phyloP scores from a whole-genome alignment of 73 alveolate genomes.

The Tetrahymena thermophila region DNA sequence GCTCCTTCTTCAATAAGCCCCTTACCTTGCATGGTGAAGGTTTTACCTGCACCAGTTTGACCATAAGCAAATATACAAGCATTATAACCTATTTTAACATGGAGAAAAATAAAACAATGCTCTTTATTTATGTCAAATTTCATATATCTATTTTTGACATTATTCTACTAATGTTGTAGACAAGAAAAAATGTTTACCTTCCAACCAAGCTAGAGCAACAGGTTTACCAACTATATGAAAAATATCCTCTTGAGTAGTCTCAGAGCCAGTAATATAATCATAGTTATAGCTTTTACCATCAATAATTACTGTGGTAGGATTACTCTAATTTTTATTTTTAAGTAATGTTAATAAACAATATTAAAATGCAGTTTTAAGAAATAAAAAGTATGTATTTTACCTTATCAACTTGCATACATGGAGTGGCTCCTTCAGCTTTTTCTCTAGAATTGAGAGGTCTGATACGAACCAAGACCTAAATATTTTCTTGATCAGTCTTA shows the following conservation, averaged over 20 bases:
- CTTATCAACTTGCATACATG: slow-evolving; percentile 1
- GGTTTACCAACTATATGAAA: slow-evolving; percentile 70
- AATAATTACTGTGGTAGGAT: background rate
- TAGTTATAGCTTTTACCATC: slow-evolving; percentile 36
- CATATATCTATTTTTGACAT: background rate
- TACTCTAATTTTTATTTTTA: background rate
- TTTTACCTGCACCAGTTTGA: slow-evolving; percentile 75
- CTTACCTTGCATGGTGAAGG: slow-evolving; percentile 56
- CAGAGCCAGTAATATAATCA: slow-evolving; percentile 73
- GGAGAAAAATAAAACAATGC: slow-evolving; percentile 29
- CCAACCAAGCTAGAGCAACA: slow-evolving; percentile 51
- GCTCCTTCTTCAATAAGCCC: slow-evolving; percentile 17
- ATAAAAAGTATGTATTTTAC: background rate
- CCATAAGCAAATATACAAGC: slow-evolving; percentile 74
- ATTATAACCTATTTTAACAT: slow-evolving; percentile 53
- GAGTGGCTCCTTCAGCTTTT: slow-evolving; percentile 1
- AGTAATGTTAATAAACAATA: background rate
- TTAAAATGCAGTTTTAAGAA: background rate
- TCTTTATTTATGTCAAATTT: too few species aligned
- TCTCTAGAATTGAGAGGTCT: background rate
- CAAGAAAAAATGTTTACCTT: background rate
- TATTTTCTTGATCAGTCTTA: background rate
- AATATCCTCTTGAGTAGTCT: slow-evolving; percentile 58
- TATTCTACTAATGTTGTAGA: background rate
- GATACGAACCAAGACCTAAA: background rate